These are phyloP conservation scores for Euphorbia lathyris DNA, from an alignment of 345 rosid species.

Conservation along the genomic window DNA sequence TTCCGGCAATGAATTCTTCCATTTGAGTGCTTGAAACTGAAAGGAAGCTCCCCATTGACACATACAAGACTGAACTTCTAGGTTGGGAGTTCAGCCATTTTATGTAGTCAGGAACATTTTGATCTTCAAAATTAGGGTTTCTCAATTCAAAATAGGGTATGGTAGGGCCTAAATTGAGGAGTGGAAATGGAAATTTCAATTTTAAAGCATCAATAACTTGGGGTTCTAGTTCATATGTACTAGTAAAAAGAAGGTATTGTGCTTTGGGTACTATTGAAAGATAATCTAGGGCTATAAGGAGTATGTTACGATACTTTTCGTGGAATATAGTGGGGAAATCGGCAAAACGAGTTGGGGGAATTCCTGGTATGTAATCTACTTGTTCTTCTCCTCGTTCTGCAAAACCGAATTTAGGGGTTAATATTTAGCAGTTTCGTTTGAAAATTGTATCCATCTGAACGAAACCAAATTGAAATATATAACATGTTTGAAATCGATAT, in stretches of 20 bases:
- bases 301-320: not conserved
- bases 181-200: conserved; percentile 11
- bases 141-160: conserved; percentile 17
- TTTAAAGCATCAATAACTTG: conserved; percentile 23
- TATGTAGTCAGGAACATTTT: conserved; percentile 1
- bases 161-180: conserved; percentile 20
- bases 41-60: conserved; percentile 32
- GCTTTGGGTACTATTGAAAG: conserved; percentile 21
- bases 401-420: too few relatives aligned
- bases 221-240: conserved; percentile 29
- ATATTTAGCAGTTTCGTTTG: too few relatives aligned
- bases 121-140: not conserved
- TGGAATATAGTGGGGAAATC: conserved; percentile 25
- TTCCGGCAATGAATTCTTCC: conserved; percentile 22
- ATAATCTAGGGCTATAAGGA: not conserved
- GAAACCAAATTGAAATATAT: too few relatives aligned
- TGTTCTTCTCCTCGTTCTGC: conserved; percentile 28
- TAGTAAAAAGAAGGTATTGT: conserved; percentile 33
- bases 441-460: too few relatives aligned
- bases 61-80: conserved; percentile 19
- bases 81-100: conserved; percentile 25
- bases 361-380: conserved; percentile 39
- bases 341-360: conserved; percentile 19
- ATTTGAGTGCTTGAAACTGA: conserved; percentile 19
- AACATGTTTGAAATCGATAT: too few relatives aligned